Percentiles rank a stretch among this genome's conserved stretches.
These are phyloP conservation scores for Polysphondylium violaceum DNA, from an alignment of 78 protist genomes.

Conservation along the genomic window DNA sequence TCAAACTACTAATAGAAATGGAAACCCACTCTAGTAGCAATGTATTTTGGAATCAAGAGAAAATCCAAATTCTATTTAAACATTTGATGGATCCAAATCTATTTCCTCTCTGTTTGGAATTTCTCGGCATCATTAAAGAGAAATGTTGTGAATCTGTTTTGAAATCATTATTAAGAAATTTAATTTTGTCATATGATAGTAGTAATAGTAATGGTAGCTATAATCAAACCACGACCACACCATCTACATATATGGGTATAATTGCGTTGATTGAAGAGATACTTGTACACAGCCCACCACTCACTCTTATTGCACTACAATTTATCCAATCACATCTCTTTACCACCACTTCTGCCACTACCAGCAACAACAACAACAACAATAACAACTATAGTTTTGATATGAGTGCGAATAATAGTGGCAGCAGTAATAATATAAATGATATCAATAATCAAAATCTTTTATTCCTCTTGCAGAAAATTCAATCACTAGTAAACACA, in stretches of 20 bases:
- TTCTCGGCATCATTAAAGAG: slow-evolving; percentile 2
- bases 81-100: slow-evolving; percentile 8
- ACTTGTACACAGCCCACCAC: neutral
- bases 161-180: slow-evolving; percentile 7
- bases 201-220: too few relatives aligned
- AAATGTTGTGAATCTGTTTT: neutral
- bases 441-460: slow-evolving; percentile 1
- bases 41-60: slow-evolving; percentile 22
- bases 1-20: slow-evolving; percentile 21
- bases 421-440: neutral
- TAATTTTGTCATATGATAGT: too few relatives aligned
- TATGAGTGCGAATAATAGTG: neutral
- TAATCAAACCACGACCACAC: neutral
- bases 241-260: neutral
- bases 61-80: slow-evolving; percentile 5
- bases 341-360: too few relatives aligned
- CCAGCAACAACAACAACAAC: too few relatives aligned
- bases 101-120: slow-evolving; percentile 23
- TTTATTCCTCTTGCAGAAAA: slow-evolving; percentile 8
- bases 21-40: neutral
- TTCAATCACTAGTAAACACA: neutral
- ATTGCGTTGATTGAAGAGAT: slow-evolving; percentile 20
- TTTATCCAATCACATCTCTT: slow-evolving; percentile 13
- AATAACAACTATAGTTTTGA: neutral
- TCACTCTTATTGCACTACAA: neutral